A percentile compares a stretch with the other conserved stretches of the same genome.
These are phyloP conservation scores for Trichophyton mentagrophytes DNA, from an alignment of 2,329 filamentous ascomycete species.

Conservation along the genomic window DNA sequence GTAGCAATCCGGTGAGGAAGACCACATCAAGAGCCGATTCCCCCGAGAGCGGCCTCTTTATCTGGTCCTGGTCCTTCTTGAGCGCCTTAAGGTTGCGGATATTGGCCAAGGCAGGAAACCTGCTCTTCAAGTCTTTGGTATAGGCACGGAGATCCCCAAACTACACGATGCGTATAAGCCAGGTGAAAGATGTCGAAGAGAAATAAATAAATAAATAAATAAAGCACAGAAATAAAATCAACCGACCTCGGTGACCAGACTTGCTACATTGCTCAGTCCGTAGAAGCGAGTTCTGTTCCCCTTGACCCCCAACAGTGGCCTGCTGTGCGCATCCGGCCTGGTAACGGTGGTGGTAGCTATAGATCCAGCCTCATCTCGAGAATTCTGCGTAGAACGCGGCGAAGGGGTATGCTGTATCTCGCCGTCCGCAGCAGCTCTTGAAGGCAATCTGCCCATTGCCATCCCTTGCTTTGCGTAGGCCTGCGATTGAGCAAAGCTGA, in stretches of 20 bases:
- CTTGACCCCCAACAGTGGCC: not conserved
- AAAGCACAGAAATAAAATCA: not conserved
- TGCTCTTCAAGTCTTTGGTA: conserved; percentile 26
- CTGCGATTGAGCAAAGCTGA: not conserved
- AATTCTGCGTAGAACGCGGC: not conserved
- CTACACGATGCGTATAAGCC: conserved; percentile 14
- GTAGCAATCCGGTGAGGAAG: conserved; percentile 24
- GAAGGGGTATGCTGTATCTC: not conserved
- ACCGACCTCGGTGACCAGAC: conserved; percentile 28
- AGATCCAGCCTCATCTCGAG: not conserved
- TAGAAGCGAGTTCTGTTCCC: conserved; percentile 32
- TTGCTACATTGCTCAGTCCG: conserved; percentile 29
- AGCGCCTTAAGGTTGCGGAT: conserved; percentile 22
- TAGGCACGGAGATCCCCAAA: conserved; percentile 28
- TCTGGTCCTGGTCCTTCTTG: conserved; percentile 11
- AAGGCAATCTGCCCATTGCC: not conserved
- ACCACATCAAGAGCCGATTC: conserved; percentile 20
- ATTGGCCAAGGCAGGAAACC: conserved; percentile 24
- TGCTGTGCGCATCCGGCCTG: not conserved
- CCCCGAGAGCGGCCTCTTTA: conserved; percentile 20
- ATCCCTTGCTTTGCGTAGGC: not conserved
- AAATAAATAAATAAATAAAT: not conserved
- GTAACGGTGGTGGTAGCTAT: not conserved
- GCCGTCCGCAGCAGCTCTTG: not conserved
- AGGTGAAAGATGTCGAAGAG: not conserved